Evolutionary conservation across 2,329 filamentous ascomycete species (phyloP), one percentile per base, ranked within the genome.

Genomic region (Botrytis galanthina): DNA sequence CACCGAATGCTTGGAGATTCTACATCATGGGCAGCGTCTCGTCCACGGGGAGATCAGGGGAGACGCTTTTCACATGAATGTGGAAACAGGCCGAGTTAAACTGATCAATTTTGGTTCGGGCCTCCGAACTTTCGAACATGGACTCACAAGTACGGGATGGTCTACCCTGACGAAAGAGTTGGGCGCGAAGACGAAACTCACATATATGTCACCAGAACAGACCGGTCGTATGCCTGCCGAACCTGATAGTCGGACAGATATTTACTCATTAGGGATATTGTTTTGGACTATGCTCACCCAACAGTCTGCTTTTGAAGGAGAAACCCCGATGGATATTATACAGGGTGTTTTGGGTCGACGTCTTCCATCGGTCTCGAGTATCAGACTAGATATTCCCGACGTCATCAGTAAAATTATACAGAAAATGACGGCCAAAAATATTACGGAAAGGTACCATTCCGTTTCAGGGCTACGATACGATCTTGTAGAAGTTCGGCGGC

Each of bases 171-270:
- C 93, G 20, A 91, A 92, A 74, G 93, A 98, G 81, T 83, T 94
- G 12, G 95, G 95, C 3, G 93, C 94, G 59, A 94, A 94, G 83
- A 91, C 95, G 80, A 97, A 97, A 82, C 85, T 98, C 32, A 90
- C 95, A 70, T 98, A 94, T 80, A 97, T 98, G 80, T 95, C 94
- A 64, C 95, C 95, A 0, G 95, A 98, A 81, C 95, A 98, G 84
- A 98, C 95, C 3, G 95, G 95, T 22, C 91, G 95, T 32, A 92
- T 98, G 88, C 93, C 94, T 4, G 94, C 93, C 5, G 95, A 98
- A 81, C 95, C 95, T 1, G 95, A 98, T 82, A 93, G 89, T 61
- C 89, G 95, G 59, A 98, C 95, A 26, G 95, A 98, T 82, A 97
- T 98, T 46, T 98, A 98, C 83, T 95, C 93, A 0, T 85, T 98